Evolutionary conservation across 306 rosid genomes (phyloP).

Genomic region (Arachis hypogaea): DNA sequence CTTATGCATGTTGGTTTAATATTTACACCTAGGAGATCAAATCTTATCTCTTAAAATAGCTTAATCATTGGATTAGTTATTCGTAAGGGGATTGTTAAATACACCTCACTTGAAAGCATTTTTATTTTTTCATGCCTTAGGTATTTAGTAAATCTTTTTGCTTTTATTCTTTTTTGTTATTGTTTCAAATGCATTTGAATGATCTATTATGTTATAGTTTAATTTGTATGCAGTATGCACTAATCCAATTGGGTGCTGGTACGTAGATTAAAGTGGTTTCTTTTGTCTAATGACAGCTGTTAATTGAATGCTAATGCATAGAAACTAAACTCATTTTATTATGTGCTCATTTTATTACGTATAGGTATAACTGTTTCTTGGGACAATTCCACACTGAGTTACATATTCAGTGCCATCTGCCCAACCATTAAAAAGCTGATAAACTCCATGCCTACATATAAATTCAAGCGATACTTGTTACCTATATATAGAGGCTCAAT

Average conservation of each 20-base stretch:
- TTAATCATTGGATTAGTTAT: constrained; percentile 30
- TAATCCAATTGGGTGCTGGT: no score
- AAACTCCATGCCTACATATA: constrained; percentile 58
- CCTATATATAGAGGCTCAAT: no score
- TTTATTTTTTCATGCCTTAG: no score
- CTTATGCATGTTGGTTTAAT: constrained; percentile 27
- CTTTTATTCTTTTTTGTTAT: no score
- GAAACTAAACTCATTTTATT: no score
- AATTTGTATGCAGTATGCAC: no score
- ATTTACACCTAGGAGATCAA: constrained; percentile 38
- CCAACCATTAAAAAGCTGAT: constrained; percentile 58
- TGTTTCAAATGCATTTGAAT: no score
- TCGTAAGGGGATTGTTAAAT: constrained; percentile 36
- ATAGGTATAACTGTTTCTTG: constrained; percentile 43
- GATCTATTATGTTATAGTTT: no score
- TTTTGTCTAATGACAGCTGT: no score
- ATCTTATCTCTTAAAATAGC: constrained; percentile 35
- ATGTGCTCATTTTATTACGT: constrained; percentile 8
- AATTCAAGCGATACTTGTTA: background rate
- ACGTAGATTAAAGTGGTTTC: no score
- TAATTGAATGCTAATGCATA: no score
- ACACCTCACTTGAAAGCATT: background rate
- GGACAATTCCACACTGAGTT: constrained; percentile 60
- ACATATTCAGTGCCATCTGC: constrained; percentile 64
- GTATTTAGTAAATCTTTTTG: no score